A percentile compares a stretch with the other conserved stretches of the same genome.
Conservation (phyloP, 306 rosid genomes). For the Lablab purpureus region DNA sequence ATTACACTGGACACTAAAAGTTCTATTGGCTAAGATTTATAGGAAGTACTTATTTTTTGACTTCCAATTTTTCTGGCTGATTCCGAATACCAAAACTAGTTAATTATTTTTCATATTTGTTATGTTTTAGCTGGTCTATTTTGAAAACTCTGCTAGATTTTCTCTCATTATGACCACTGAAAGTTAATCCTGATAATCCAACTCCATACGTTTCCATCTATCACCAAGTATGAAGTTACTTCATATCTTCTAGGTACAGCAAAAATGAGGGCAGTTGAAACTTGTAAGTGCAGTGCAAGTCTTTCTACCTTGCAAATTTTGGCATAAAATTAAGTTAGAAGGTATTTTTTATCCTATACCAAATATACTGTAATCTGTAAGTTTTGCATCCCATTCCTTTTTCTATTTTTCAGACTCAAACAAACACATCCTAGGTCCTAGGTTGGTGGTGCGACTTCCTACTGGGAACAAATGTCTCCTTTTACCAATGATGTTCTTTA, state of each 20-base stretch:
- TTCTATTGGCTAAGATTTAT: no score
- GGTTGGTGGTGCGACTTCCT: not conserved
- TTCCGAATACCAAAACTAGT: no score
- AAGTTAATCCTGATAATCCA: no score
- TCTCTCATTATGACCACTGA: no score
- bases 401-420: not conserved
- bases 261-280: not conserved
- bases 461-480: not conserved
- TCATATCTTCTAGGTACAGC: not conserved
- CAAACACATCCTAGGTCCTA: no score
- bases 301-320: not conserved
- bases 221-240: not conserved
- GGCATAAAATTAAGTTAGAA: not conserved
- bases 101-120: no score
- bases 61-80: no score
- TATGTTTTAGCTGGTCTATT: no score
- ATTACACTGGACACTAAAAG: no score
- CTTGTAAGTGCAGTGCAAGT: not conserved
- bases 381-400: not conserved
- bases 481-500: not conserved
- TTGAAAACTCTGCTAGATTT: no score
- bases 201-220: not conserved
- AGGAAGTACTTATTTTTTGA: no score
- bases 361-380: not conserved
- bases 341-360: slow-evolving; percentile 6